Percentiles rank a stretch among this genome's conserved stretches.
Conservation (phyloP, 2,329 filamentous ascomycete genomes). For the Xylaria sp. region DNA sequence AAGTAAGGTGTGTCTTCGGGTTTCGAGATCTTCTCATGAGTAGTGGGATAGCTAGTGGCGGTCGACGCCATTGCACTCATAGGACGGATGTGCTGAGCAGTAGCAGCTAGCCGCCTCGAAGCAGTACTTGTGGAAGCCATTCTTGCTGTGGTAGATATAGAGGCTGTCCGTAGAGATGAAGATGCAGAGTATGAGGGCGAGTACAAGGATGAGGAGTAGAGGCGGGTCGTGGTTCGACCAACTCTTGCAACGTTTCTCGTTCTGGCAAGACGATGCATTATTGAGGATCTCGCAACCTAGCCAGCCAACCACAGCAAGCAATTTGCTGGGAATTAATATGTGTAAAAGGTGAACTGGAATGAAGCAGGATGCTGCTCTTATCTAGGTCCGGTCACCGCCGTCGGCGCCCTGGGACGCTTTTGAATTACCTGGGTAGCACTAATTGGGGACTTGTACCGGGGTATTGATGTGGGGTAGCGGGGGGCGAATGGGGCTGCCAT, state of each 20-base stretch:
- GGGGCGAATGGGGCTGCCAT: conserved; percentile 7
- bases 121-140: conserved; percentile 55
- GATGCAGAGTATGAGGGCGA: conserved; percentile 11
- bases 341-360: conserved; percentile 8
- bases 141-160: conserved; percentile 42
- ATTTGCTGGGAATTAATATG: conserved; percentile 7
- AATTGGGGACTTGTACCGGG: conserved; percentile 4
- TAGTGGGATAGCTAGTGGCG: conserved; percentile 72
- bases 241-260: conserved; percentile 45
- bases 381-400: conserved; percentile 32
- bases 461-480: conserved; percentile 33
- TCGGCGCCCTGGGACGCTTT: conserved; percentile 27
- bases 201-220: conserved; percentile 37
- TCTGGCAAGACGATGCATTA: conserved; percentile 49
- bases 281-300: conserved; percentile 8
- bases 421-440: conserved; percentile 1
- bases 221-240: conserved; percentile 44
- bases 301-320: conserved; percentile 23
- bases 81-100: conserved; percentile 65
- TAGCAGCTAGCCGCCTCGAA: conserved; percentile 67
- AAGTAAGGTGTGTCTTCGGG: conserved; percentile 83
- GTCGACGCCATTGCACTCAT: conserved; percentile 65
- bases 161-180: conserved; percentile 23
- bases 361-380: conserved; percentile 16
- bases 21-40: conserved; percentile 75